These are phyloP conservation scores for Fusarium anthophilum DNA, from an alignment of 2,329 filamentous ascomycete genomes.

Conservation along the genomic window DNA sequence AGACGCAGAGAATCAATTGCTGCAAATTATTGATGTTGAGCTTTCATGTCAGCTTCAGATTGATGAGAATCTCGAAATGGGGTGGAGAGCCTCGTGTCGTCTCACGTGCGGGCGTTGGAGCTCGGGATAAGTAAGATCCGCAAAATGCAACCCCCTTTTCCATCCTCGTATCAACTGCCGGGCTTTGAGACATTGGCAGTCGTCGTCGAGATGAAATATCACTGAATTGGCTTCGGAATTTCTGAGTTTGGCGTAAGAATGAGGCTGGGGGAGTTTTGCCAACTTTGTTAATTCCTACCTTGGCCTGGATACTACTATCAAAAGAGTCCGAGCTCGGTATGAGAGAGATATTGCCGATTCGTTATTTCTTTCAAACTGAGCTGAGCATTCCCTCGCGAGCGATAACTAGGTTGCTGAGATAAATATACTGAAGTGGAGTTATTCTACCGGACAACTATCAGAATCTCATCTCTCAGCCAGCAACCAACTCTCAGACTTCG, in stretches of 20 bases:
- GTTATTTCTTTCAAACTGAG: no score
- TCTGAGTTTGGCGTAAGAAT: neutral
- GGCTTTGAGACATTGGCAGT: neutral
- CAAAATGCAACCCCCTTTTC: slow-evolving; percentile 10
- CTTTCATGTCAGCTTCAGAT: slow-evolving; percentile 3
- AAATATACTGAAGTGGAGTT: neutral
- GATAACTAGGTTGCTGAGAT: neutral
- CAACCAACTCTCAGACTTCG: fast-evolving
- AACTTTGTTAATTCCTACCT: neutral
- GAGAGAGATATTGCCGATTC: no score
- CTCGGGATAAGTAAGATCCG: slow-evolving; percentile 32
- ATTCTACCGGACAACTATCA: neutral
- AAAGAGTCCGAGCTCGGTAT: no score
- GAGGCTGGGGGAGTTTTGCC: neutral
- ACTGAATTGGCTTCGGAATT: neutral
- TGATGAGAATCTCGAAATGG: slow-evolving; percentile 12
- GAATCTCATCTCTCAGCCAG: no score
- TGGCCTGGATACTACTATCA: no score
- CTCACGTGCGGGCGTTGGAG: slow-evolving; percentile 14
- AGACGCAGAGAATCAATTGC: neutral
- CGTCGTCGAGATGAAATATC: fast-evolving
- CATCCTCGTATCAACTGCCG: neutral
- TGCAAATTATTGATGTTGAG: neutral
- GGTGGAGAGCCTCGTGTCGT: slow-evolving; percentile 15
- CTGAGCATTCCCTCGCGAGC: no score